These are phyloP conservation scores for Fragaria iinumae DNA, from an alignment of 306 rosid genomes.

Conservation along the genomic window DNA sequence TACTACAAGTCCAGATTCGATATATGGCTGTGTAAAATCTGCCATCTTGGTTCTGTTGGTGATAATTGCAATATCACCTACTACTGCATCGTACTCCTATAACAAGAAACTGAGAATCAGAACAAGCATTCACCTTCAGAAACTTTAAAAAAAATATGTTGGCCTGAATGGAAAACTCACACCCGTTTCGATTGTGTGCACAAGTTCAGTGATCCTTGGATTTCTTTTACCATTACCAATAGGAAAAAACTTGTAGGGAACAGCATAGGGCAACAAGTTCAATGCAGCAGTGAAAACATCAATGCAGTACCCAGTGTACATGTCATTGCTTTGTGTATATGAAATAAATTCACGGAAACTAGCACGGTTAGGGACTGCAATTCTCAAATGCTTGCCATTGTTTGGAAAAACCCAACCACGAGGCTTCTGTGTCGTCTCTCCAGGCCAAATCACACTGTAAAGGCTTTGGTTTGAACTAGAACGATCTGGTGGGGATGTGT, in stretches of 20 bases:
- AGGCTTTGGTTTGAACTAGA: constrained; percentile 47
- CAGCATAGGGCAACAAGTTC: constrained; percentile 78
- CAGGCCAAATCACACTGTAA: constrained; percentile 73
- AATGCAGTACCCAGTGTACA: constrained; percentile 78
- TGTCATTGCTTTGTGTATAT: constrained; percentile 46
- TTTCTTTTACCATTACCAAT: constrained; percentile 66
- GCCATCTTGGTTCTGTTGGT: constrained; percentile 80
- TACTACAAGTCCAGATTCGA: constrained; percentile 92
- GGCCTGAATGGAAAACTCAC: constrained; percentile 48
- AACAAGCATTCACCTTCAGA: constrained; percentile 26
- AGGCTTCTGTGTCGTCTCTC: constrained; percentile 59
- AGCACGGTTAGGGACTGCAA: constrained; percentile 70
- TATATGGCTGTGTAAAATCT: constrained; percentile 90
- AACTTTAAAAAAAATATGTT: not conserved
- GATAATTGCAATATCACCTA: constrained; percentile 86
- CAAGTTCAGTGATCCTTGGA: constrained; percentile 64
- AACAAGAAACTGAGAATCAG: constrained; percentile 30
- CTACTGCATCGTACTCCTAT: constrained; percentile 77
- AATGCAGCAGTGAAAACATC: constrained; percentile 84
- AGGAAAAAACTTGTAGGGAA: constrained; percentile 58
- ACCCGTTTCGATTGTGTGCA: constrained; percentile 57
- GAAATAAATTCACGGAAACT: constrained; percentile 63
- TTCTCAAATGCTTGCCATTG: constrained; percentile 70
- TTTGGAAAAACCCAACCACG: constrained; percentile 97
- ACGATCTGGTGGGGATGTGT: constrained; percentile 50